Evolutionary conservation across 2,329 filamentous ascomycete genomes (phyloP), one percentile per base, ranked within the genome.

Genomic region (Microsporum audouinii): DNA sequence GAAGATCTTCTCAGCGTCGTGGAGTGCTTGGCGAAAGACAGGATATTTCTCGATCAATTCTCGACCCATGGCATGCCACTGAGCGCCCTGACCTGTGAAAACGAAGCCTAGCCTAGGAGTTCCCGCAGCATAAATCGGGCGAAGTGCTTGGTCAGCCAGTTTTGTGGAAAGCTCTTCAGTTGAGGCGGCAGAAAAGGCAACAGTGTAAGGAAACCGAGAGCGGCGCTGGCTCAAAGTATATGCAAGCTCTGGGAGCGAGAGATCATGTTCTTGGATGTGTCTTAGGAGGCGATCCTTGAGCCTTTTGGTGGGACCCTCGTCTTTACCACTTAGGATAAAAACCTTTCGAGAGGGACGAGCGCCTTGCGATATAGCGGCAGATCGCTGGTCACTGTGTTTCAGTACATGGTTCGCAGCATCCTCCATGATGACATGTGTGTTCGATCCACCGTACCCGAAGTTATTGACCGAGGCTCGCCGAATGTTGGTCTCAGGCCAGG

Each of bases 401-500:
- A 23, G 31, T 10, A 31, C 5, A 31, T 12, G 7, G 4, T 29
- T 4, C 4, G 34, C 34, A 36, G 58, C 33, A 39, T 14, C 14
- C 12, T 79, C 76, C 33, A 80, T 57, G 34, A 79, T 73, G 0
- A 71, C 71, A 62, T 78, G 75, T 1, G 73, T 71, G 47, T 77
- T 77, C 1, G 76, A 72, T 3, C 76, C 77, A 4, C 75, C 74
- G 56, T 74, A 75, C 0, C 76, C 78, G 62, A 80, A 81, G 12
- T 75, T 73, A 60, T 78, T 79, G 0, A 81, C 71, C 45, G 75
- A 76, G 1, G 76, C 77, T 39, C 76, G 23, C 12, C 58, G 33
- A 12, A 14, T 2, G 5, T 51, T 51, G 33, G n/a, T 59, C 45
- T 33, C 39, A 14, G 12, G n/a, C n/a, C 63, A 63, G 34, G 8